phyloP scores from a whole-genome alignment of 108 stramenopile genomes.

The Craspedostauros australis region DNA sequence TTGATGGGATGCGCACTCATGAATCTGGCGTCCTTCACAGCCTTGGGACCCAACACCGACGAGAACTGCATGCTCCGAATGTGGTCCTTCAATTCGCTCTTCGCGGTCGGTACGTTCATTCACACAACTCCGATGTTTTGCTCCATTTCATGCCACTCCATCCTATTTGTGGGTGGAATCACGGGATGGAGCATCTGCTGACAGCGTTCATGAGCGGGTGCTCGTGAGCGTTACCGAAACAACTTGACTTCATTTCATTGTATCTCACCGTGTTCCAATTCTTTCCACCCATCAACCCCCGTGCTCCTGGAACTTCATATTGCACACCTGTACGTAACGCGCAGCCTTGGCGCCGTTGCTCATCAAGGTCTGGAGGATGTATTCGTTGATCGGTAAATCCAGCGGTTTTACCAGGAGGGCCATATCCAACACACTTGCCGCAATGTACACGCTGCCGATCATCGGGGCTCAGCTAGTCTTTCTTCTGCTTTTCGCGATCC shows the following conservation, averaged over 20 bases:
- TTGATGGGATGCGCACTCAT: conserved; percentile 31
- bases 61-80: conserved; percentile 30
- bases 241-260: too few species aligned
- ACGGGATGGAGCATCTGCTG: too few species aligned
- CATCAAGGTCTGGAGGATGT: conserved; percentile 40
- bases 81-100: conserved; percentile 33
- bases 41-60: conserved; percentile 28
- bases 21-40: conserved; percentile 24
- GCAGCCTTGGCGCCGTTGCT: conserved; percentile 30
- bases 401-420: conserved; percentile 3
- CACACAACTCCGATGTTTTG: too few species aligned
- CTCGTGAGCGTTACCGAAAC: too few species aligned
- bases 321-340: too few species aligned
- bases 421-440: conserved; percentile 19
- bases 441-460: conserved; percentile 23
- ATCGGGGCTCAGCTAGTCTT: conserved; percentile 19
- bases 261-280: too few species aligned
- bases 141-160: too few species aligned
- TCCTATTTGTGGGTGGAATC: too few species aligned
- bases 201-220: too few species aligned
- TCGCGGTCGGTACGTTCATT: too few species aligned
- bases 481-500: conserved; percentile 26
- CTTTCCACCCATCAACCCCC: too few species aligned
- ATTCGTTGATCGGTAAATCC: conserved; percentile 27
- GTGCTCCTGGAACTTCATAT: too few species aligned